These are phyloP conservation scores for Phytophthora sansomeana DNA, from an alignment of 352 stramenopile genomes.

Conservation along the genomic window DNA sequence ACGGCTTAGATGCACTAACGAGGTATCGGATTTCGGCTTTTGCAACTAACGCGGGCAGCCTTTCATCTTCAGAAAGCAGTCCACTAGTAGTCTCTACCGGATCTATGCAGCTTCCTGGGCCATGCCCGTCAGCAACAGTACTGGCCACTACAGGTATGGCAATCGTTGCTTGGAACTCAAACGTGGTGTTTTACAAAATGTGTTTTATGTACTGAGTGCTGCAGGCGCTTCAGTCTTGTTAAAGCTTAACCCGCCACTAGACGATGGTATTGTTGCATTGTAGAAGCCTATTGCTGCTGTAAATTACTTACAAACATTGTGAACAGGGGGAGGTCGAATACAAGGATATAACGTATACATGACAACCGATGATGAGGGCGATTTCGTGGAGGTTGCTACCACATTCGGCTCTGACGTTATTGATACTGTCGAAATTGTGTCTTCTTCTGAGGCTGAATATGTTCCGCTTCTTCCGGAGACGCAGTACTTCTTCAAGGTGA, in stretches of 20 bases:
- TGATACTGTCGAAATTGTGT: conserved; percentile 45
- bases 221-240: conserved; percentile 56
- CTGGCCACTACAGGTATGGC: conserved; percentile 50
- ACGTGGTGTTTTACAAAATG: neutral
- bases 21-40: conserved; percentile 45
- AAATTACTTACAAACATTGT: neutral
- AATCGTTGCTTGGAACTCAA: neutral
- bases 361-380: conserved; percentile 33
- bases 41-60: conserved; percentile 32
- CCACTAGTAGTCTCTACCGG: conserved; percentile 30
- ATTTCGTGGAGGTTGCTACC: conserved; percentile 46
- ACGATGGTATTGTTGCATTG: conserved; percentile 40
- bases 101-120: conserved; percentile 36
- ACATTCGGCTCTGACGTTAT: conserved; percentile 31
- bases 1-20: conserved; percentile 46
- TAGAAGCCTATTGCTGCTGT: neutral
- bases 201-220: neutral
- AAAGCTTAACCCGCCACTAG: conserved; percentile 45
- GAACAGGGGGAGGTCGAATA: conserved; percentile 55
- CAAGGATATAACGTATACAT: conserved; percentile 69
- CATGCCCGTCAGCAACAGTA: conserved; percentile 52
- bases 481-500: conserved; percentile 58
- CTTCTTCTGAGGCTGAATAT: conserved; percentile 29
- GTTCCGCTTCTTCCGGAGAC: conserved; percentile 41
- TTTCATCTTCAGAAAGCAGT: conserved; percentile 27